These are phyloP conservation scores for Saitozyma sp. DNA, from an alignment of 768 basidiomycete species.

Conservation along the genomic window DNA sequence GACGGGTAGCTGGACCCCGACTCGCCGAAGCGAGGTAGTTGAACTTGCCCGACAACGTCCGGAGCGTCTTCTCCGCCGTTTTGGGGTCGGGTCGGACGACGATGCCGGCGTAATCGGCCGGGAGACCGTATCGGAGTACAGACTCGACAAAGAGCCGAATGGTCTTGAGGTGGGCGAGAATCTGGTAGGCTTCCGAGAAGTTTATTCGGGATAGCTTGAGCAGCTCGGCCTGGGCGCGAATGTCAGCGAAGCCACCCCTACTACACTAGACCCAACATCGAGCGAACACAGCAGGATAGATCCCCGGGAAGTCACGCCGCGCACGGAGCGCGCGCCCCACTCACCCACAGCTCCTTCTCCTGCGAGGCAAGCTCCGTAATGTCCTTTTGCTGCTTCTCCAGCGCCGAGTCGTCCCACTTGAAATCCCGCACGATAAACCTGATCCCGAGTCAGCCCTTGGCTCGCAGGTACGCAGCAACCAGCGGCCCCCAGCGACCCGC, in stretches of 20 bases:
- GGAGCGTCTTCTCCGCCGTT: slow-evolving; percentile 73
- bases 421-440: slow-evolving; percentile 97
- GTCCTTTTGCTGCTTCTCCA: slow-evolving; percentile 78
- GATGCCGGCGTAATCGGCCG: slow-evolving; percentile 82
- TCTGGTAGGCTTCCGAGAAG: slow-evolving; percentile 94
- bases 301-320: neutral
- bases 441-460: slow-evolving; percentile 2
- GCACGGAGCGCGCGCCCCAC: slow-evolving; percentile 34
- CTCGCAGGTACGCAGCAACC: neutral
- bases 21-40: slow-evolving; percentile 74
- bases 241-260: slow-evolving; percentile 5
- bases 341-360: slow-evolving; percentile 96
- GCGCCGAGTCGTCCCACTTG: slow-evolving; percentile 76
- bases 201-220: slow-evolving; percentile 86
- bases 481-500: neutral
- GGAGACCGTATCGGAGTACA: slow-evolving; percentile 90
- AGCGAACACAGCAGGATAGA: neutral
- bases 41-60: slow-evolving; percentile 72
- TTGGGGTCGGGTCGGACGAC: slow-evolving; percentile 81
- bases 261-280: neutral
- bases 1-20: slow-evolving; percentile 55
- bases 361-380: slow-evolving; percentile 74
- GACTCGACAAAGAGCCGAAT: slow-evolving; percentile 90
- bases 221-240: slow-evolving; percentile 79
- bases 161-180: slow-evolving; percentile 89